A percentile compares a stretch with the other conserved stretches of the same genome.
These are phyloP conservation scores for Aspergillus coremiiformis DNA, from an alignment of 495 filamentous ascomycete species.

Conservation along the genomic window DNA sequence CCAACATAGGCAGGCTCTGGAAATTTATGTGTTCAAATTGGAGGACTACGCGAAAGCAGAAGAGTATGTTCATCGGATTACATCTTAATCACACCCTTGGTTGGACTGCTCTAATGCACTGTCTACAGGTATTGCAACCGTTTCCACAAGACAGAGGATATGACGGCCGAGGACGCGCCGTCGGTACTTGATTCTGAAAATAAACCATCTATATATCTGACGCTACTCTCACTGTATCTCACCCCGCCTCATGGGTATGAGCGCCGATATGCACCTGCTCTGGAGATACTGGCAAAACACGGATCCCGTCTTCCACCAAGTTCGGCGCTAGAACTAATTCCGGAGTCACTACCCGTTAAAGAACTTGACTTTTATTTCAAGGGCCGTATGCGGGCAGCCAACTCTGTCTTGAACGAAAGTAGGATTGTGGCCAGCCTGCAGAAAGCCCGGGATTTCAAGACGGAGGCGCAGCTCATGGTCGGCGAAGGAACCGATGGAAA, in stretches of 20 bases:
- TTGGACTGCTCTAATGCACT: constrained; percentile 8
- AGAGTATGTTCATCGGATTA: constrained; percentile 48
- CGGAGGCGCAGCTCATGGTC: constrained; percentile 62
- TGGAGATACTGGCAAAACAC: constrained; percentile 82
- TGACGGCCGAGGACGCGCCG: constrained; percentile 27
- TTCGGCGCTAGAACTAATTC: constrained; percentile 79
- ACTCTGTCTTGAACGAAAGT: constrained; percentile 67
- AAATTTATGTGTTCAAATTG: constrained; percentile 95
- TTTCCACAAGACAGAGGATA: constrained; percentile 53
- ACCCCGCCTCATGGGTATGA: constrained; percentile 68
- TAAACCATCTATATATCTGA: constrained; percentile 76
- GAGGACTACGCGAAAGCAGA: constrained; percentile 83
- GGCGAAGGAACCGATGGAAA: constrained; percentile 48
- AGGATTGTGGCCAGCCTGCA: constrained; percentile 66
- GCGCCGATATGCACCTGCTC: constrained; percentile 68
- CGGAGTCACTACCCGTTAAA: constrained; percentile 63
- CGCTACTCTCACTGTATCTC: constrained; percentile 83
- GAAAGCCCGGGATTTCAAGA: constrained; percentile 63
- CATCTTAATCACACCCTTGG: not conserved
- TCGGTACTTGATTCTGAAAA: constrained; percentile 46
- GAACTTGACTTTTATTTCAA: constrained; percentile 88
- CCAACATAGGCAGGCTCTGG: constrained; percentile 84
- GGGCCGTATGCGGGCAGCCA: constrained; percentile 82
- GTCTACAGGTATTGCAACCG: constrained; percentile 75
- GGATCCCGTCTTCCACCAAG: constrained; percentile 84